These are phyloP conservation scores for Chaetomium strumarium DNA, from an alignment of 2,329 filamentous ascomycete genomes.

Conservation along the genomic window DNA sequence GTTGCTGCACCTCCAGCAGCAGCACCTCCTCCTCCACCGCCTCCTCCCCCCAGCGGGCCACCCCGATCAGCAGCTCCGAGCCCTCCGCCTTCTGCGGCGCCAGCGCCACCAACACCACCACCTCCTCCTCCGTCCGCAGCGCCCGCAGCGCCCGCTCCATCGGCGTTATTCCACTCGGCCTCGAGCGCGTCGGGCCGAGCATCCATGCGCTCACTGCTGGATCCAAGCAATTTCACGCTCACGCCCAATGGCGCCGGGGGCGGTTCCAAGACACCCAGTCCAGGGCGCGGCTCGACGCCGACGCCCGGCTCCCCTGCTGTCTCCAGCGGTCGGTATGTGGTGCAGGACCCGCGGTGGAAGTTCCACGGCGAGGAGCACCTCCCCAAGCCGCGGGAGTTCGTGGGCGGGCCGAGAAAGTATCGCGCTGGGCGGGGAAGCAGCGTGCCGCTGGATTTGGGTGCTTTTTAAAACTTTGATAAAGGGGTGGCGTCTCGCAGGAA, in stretches of 20 bases:
- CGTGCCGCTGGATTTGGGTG: constrained; percentile 78
- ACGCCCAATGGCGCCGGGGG: constrained; percentile 49
- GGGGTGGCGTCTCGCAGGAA: not conserved
- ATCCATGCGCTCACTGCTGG: constrained; percentile 58
- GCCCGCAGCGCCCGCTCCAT: constrained; percentile 35
- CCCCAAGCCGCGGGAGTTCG: constrained; percentile 78
- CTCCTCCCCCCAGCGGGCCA: constrained; percentile 33
- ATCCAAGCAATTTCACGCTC: constrained; percentile 71
- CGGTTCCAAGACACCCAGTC: constrained; percentile 41
- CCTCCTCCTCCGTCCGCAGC: constrained; percentile 37
- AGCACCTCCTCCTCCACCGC: constrained; percentile 33
- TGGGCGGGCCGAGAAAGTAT: constrained; percentile 70
- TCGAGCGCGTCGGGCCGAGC: constrained; percentile 29
- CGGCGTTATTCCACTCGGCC: constrained; percentile 28
- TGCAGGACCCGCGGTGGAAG: constrained; percentile 77
- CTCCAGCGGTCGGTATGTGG: constrained; percentile 40
- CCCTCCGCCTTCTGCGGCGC: constrained; percentile 31
- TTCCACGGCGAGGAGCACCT: constrained; percentile 79
- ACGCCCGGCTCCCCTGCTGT: constrained; percentile 22
- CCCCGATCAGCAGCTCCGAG: constrained; percentile 19
- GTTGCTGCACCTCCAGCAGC: constrained; percentile 25
- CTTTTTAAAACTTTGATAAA: constrained; percentile 36
- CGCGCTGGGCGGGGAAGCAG: constrained; percentile 88
- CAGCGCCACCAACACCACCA: constrained; percentile 34
- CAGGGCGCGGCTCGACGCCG: constrained; percentile 34